A percentile compares a stretch with the other conserved stretches of the same genome.
Conservation (phyloP, 2,329 filamentous ascomycete genomes). For the Podosphaera leucotricha region DNA sequence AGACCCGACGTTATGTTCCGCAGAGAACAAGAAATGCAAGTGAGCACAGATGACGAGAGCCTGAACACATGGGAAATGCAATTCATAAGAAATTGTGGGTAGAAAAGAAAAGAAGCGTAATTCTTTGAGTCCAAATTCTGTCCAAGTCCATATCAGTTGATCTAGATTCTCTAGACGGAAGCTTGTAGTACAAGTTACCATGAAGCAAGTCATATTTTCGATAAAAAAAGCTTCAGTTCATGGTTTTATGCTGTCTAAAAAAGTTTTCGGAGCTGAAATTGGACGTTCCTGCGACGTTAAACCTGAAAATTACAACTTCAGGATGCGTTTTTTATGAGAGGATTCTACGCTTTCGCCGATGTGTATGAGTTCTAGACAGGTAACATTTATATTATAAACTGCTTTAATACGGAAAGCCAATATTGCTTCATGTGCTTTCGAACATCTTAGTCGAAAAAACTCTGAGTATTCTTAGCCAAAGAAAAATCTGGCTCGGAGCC, state of each 20-base stretch:
- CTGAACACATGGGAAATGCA: neutral
- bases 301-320: too few relatives aligned
- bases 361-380: too few relatives aligned
- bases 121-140: neutral
- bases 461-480: neutral
- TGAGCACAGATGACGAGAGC: neutral
- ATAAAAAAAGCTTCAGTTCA: too few relatives aligned
- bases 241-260: too few relatives aligned
- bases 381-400: too few relatives aligned
- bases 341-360: too few relatives aligned
- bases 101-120: neutral
- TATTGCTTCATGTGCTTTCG: neutral
- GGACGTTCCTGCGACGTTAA: too few relatives aligned
- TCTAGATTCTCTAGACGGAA: neutral
- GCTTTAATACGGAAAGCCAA: neutral
- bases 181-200: neutral
- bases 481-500: neutral
- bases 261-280: too few relatives aligned
- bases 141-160: neutral
- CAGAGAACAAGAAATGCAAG: too few relatives aligned
- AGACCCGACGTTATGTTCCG: too few relatives aligned
- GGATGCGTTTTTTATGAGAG: too few relatives aligned
- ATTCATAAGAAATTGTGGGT: neutral
- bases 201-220: neutral
- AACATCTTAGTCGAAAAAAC: neutral